A percentile compares a stretch with the other conserved stretches of the same genome.
Evolutionary conservation across 2,329 filamentous ascomycete species (phyloP).

Genomic region (Pseudopithomyces maydicus): DNA sequence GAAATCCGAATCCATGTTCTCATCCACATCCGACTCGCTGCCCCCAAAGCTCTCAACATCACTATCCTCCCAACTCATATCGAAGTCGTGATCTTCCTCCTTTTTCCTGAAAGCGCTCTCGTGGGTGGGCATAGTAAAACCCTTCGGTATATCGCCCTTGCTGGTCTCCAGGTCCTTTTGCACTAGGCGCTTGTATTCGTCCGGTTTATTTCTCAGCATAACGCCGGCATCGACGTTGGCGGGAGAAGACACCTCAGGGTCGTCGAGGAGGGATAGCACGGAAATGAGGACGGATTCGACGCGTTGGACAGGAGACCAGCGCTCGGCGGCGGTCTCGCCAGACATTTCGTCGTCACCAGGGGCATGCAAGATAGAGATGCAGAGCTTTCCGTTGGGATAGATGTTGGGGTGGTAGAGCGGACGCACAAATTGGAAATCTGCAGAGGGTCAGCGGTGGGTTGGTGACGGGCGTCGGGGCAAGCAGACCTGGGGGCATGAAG

Average conservation of each 20-base stretch:
- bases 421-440: slow-evolving; percentile 79
- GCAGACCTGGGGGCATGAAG: slow-evolving; percentile 74
- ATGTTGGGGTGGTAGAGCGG: slow-evolving; percentile 93
- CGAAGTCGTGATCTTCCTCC: slow-evolving; percentile 67
- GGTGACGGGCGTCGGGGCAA: neutral
- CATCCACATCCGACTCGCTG: slow-evolving; percentile 65
- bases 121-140: slow-evolving; percentile 80
- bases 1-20: slow-evolving; percentile 63
- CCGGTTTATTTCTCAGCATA: slow-evolving; percentile 75
- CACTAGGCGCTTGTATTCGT: slow-evolving; percentile 72
- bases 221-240: slow-evolving; percentile 95
- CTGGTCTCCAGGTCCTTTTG: slow-evolving; percentile 72
- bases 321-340: slow-evolving; percentile 85
- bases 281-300: slow-evolving; percentile 95
- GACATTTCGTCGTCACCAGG: slow-evolving; percentile 93
- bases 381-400: slow-evolving; percentile 86
- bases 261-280: slow-evolving; percentile 87
- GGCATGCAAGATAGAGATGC: slow-evolving; percentile 93
- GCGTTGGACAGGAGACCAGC: slow-evolving; percentile 92
- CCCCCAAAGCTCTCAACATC: slow-evolving; percentile 72
- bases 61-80: slow-evolving; percentile 52
- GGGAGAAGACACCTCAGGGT: slow-evolving; percentile 89
- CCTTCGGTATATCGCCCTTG: slow-evolving; percentile 78
- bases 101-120: slow-evolving; percentile 67
- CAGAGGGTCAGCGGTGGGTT: neutral